These are phyloP conservation scores for Candida nanaspora DNA, from an alignment of 805 yeast genomes.

Conservation along the genomic window DNA sequence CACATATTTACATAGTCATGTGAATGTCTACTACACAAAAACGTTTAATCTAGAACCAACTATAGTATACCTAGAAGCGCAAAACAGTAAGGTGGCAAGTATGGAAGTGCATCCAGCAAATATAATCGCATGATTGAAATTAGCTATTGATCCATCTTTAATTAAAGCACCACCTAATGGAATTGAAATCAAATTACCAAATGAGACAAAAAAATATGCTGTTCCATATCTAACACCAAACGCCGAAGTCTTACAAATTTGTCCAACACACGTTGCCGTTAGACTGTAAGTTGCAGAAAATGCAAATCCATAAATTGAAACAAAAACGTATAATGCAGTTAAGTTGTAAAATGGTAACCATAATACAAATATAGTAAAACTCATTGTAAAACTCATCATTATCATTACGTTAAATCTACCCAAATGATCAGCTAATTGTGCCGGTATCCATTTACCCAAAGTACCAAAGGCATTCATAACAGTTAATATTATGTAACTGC, in stretches of 20 bases:
- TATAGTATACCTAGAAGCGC: constrained; percentile 9
- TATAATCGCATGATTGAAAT: constrained; percentile 19
- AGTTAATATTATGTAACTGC: constrained; percentile 41
- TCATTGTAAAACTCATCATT: constrained; percentile 38
- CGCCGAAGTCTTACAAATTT: constrained; percentile 47
- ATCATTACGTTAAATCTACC: constrained; percentile 50
- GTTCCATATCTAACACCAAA: constrained; percentile 69
- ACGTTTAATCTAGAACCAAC: constrained; percentile 22
- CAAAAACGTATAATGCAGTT: constrained; percentile 41
- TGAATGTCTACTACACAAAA: constrained; percentile 11
- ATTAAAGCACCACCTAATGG: constrained; percentile 45
- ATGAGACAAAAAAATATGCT: constrained; percentile 51
- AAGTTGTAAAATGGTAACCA: constrained; percentile 52
- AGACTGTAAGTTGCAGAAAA: constrained; percentile 54
- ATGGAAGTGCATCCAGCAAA: constrained; percentile 18
- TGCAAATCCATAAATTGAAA: constrained; percentile 43
- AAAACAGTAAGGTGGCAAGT: constrained; percentile 10
- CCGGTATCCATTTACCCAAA: constrained; percentile 27
- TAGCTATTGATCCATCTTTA: constrained; percentile 15
- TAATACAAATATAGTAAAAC: constrained; percentile 39
- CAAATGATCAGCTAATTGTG: constrained; percentile 25
- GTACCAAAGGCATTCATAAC: constrained; percentile 39
- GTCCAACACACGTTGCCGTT: constrained; percentile 57
- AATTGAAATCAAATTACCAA: constrained; percentile 37
- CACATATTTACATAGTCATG: too few relatives aligned